Base-by-base conservation (phyloP, 352 stramenopile genomes). In the Plasmopara viticola region DNA sequence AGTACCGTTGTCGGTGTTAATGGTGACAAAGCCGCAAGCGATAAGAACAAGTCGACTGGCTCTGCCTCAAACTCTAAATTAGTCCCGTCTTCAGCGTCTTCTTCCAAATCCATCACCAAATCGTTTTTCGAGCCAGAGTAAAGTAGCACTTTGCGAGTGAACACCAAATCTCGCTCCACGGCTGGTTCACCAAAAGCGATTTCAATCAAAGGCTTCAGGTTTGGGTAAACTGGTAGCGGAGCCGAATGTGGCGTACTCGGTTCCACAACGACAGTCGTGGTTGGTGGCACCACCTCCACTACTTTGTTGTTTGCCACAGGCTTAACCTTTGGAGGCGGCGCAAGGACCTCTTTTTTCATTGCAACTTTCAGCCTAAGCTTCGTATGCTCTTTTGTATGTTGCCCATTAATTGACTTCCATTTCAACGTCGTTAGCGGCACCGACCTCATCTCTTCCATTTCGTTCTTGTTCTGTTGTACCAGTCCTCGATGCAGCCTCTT, bases 121-220 rank as follows among this genome's bases (percentile, higher is more conserved):
- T 62, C 45, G 14, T 12, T 29, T 44, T 56, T 41, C 28, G 56
- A 28, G 8, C 56, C 65, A 41, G 54, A 33, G 30, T 72, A 76
- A 12, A 76, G 51, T 15, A 61, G 45, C 39, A 76, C 67, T 20
- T 64, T 70, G 4, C 67, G 67, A 42, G 58, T 64, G 12, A 49
- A 20, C 45, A 69, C 42, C 17, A 72, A 8, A 17, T 68, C 49
- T 13, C 20, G 49, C 17, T 72, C 53, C 37, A 57, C 25, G 13
- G 54, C 47, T 34, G 61, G 55, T 35, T 74, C 59, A 6, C 54
- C 46, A 17, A 31, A 51, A 17, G 54, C 56, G 5, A 62, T 6
- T 51, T 66, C 56, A 20, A 66, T 49, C 44, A 71, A 48, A 51
- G 62, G 15, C 40, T 63, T 74, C 15, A 12, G 35, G 20, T 51